Evolutionary conservation across 345 rosid species (phyloP).

Genomic region (Dipteronia dyeriana): DNA sequence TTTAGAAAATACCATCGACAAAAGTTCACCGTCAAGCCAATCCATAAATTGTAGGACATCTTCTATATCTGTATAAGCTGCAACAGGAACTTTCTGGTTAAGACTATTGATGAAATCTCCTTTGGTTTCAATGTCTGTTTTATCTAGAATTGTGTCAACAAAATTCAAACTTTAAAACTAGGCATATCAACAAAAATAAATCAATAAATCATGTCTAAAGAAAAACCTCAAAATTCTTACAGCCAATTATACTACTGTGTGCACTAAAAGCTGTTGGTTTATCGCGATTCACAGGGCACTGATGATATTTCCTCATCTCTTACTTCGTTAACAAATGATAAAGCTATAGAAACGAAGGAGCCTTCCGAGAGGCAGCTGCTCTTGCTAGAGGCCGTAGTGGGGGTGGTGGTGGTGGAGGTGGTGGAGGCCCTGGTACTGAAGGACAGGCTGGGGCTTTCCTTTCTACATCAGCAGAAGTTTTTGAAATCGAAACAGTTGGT

Average conservation of each 20-base stretch:
- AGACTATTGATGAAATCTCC: constrained; percentile 76
- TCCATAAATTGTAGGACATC: constrained; percentile 74
- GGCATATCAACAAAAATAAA: constrained; percentile 8
- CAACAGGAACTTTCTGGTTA: constrained; percentile 62
- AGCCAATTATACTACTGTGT: constrained; percentile 80
- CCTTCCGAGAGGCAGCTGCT: constrained; percentile 47
- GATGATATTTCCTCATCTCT: constrained; percentile 44
- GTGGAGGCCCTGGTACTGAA: constrained; percentile 53
- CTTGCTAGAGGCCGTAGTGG: constrained; percentile 50
- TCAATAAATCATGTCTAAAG: neutral
- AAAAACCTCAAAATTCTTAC: constrained; percentile 42
- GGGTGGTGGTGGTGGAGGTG: constrained; percentile 72
- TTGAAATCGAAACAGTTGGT: constrained; percentile 25
- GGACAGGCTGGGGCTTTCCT: constrained; percentile 30
- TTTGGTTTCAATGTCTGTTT: constrained; percentile 81
- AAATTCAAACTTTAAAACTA: constrained; percentile 12
- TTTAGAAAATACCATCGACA: constrained; percentile 61
- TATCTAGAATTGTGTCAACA: constrained; percentile 46
- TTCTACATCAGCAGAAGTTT: constrained; percentile 26
- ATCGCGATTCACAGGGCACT: constrained; percentile 32
- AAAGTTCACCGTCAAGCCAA: constrained; percentile 78
- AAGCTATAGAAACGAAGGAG: constrained; percentile 51
- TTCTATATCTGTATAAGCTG: constrained; percentile 67
- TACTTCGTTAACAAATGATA: constrained; percentile 50
- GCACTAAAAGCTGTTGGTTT: constrained; percentile 43